Base-by-base conservation (phyloP, 1,284 basidiomycete species). In the Ustilago loliicola region DNA sequence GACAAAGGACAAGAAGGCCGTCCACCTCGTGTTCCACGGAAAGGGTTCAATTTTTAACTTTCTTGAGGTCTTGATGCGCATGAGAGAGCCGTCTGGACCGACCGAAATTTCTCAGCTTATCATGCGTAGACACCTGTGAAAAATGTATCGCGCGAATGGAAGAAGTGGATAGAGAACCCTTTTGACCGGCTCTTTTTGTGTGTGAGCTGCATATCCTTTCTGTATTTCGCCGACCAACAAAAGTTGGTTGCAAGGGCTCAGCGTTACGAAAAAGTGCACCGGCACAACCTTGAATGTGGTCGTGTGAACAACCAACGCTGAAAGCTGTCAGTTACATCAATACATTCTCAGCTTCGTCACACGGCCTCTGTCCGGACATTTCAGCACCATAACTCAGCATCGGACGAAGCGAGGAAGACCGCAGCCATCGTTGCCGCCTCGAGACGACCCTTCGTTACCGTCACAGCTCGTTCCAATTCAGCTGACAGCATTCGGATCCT, bases 91-190 rank as follows among this genome's bases (percentile, higher is more conserved):
- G 53, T 36, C 53, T 55, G 53, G 21, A 36, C 38, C 42, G 21
- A 36, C 38, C 42, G 21, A 58, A 58, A 21, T 58, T 56, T 58
- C 29, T 32, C 9, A 50, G 61, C 36, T 64, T 30, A 23, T 13
- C 54, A 5, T 32, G 34, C 36, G 23, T 11, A 23, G 23, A n/a
- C n/a, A n/a, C n/a, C n/a, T n/a, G n/a, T n/a, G n/a, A 42, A 27
- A 48, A 48, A 7, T 23, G 34, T 65, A 47, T 64, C 71, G 71
- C 68, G 71, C 71, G 71, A 59, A 50, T 68, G 42, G 71, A 73
- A 73, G 71, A 73, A 68, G 30, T 6, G 30, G 42, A 45, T 7
- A 47, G 25, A 56, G 53, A 64, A 65, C 45, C 45, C 45, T 48
- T 48, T 48, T 27, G 45, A 48, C 45, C 30, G 38, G 40, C n/a